Evolutionary conservation across 495 filamentous ascomycete genomes (phyloP), one percentile per base, ranked within the genome.

Genomic region (Rusavskia elegans): DNA sequence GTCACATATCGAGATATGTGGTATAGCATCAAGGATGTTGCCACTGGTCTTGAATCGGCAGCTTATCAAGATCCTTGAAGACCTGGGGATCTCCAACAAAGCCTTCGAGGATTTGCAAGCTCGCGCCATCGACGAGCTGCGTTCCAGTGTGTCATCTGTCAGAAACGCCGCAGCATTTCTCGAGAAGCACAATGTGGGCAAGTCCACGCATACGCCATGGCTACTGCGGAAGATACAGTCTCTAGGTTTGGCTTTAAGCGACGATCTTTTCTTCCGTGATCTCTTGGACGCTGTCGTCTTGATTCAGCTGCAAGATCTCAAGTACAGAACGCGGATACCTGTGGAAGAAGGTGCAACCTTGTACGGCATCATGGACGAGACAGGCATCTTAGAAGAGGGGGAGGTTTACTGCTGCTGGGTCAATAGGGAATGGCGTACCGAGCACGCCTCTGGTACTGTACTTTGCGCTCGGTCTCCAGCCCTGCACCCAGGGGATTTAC

Each of bases 341-440:
- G 71, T 92, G 1, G 54, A 66, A 2, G 50, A 79, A 20, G 86
- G 82, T 0, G 68, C 78, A 8, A 84, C 80, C 2, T 66, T 89
- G 0, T 84, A 80, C 55, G 86, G 86, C 10, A 68, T 89, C 27
- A 83, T 89, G 75, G 86, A 92, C 57, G 85, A 92, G 63, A 85
- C 82, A 1, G 76, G 73, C 3, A 69, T 67, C 37, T 65, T 92
- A 3, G 56, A 74, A 36, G 82, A 84, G 57, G 78, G 77, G 0
- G 66, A 89, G 55, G 68, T 87, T 0, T 85, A 77, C 53, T 64
- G 78, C 21, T 71, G 68, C 0, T 48, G 23, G 17, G 19, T 32
- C 0, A 17, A 76, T 68, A 48, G 67, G 76, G 17, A 65, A 21
- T 41, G 64, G 57, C 16, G 41, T 21, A 48, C 41, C 53, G 59